phyloP scores from a whole-genome alignment of 345 rosid genomes.

The Zanthoxylum bungeanum region DNA sequence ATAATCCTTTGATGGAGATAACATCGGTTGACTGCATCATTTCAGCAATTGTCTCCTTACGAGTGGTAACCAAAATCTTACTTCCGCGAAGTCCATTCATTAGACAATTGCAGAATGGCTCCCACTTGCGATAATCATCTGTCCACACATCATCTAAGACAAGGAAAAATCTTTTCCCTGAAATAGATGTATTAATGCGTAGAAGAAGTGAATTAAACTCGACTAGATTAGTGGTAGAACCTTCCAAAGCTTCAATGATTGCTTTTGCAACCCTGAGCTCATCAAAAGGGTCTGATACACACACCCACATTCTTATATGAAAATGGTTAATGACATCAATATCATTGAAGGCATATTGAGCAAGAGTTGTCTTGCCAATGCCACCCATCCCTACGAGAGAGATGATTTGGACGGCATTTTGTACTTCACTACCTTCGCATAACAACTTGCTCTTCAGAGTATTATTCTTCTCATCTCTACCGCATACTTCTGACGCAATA shows the following conservation, averaged over 20 bases:
- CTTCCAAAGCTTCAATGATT: background rate
- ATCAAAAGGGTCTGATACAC: conserved; percentile 1
- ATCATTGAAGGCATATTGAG: background rate
- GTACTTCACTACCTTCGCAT: no score
- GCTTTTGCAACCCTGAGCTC: background rate
- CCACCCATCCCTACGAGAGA: conserved; percentile 3
- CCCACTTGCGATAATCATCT: background rate
- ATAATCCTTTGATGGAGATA: background rate
- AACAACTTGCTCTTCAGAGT: no score
- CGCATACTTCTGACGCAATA: no score
- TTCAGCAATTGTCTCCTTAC: background rate
- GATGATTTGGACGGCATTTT: background rate
- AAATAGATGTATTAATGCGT: accelerated
- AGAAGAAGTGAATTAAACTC: background rate
- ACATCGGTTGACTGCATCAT: background rate
- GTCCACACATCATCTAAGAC: background rate
- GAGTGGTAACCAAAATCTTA: conserved; percentile 1
- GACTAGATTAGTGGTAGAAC: background rate
- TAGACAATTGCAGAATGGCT: background rate
- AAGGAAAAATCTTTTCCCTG: background rate
- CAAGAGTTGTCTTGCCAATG: background rate
- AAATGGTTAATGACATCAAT: background rate
- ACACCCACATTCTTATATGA: background rate
- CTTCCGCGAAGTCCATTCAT: background rate
- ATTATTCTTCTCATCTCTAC: no score